Percentiles rank a stretch among this genome's conserved stretches.
These are phyloP conservation scores for Ormosia semicastrata DNA, from an alignment of 306 rosid genomes.

Conservation along the genomic window DNA sequence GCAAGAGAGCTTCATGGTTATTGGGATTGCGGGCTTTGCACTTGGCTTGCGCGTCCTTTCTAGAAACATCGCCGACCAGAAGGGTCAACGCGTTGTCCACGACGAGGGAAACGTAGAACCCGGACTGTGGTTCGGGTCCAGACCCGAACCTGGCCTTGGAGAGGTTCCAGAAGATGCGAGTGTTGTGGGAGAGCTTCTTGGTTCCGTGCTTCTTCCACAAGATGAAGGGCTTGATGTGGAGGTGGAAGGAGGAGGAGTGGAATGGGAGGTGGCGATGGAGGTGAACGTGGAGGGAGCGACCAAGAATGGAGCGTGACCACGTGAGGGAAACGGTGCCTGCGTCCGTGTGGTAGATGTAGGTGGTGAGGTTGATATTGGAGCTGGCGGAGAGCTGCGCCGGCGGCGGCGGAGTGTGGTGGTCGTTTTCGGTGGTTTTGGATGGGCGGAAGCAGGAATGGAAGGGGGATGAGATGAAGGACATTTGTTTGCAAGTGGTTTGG, in stretches of 20 bases:
- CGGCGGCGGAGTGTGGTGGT: slow-evolving; percentile 15
- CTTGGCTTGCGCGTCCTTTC: slow-evolving; percentile 44
- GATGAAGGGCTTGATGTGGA: slow-evolving; percentile 55
- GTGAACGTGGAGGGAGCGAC: slow-evolving; percentile 69
- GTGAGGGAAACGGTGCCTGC: slow-evolving; percentile 67
- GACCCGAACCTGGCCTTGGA: slow-evolving; percentile 51
- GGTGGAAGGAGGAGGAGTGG: slow-evolving; percentile 49
- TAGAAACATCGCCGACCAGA: slow-evolving; percentile 51
- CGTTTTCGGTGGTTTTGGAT: slow-evolving; percentile 22
- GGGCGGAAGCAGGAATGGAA: slow-evolving; percentile 56
- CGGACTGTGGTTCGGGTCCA: slow-evolving; percentile 60
- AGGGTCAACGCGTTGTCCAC: slow-evolving; percentile 52
- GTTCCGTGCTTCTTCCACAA: slow-evolving; percentile 70
- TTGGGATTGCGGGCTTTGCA: slow-evolving; percentile 36
- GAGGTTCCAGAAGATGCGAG: slow-evolving; percentile 67
- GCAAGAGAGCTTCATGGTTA: slow-evolving; percentile 34
- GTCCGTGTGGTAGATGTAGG: slow-evolving; percentile 69
- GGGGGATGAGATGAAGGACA: slow-evolving; percentile 45
- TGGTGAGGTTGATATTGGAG: slow-evolving; percentile 62
- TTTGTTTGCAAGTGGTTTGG: background rate
- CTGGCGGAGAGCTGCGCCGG: slow-evolving; percentile 41
- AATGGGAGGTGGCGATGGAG: slow-evolving; percentile 44
- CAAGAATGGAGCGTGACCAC: slow-evolving; percentile 79
- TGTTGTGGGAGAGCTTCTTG: slow-evolving; percentile 47
- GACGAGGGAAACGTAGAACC: slow-evolving; percentile 59